Evolutionary conservation across 2,329 filamentous ascomycete genomes (phyloP).

Genomic region (Colletotrichum viniferum): DNA sequence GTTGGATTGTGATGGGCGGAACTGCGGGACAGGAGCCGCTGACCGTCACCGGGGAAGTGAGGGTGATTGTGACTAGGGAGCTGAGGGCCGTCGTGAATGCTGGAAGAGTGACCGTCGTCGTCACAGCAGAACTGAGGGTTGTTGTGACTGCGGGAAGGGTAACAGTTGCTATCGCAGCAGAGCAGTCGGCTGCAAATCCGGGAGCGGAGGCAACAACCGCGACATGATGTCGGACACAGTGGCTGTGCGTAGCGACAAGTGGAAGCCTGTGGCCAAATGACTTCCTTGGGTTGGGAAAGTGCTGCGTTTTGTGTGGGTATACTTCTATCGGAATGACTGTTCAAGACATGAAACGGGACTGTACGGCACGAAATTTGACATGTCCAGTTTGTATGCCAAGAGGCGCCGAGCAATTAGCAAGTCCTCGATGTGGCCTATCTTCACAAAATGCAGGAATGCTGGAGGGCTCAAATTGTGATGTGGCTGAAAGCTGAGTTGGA

Average conservation of each 20-base stretch:
- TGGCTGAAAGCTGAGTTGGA: not conserved
- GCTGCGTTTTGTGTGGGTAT: not conserved
- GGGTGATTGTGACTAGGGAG: not conserved
- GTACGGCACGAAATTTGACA: not conserved
- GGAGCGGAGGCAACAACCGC: not conserved
- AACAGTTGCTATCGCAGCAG: not conserved
- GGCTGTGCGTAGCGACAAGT: not conserved
- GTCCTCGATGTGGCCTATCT: not conserved
- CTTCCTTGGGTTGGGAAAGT: not conserved
- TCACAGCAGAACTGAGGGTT: not conserved
- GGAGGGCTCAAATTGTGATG: not conserved
- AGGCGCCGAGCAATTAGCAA: not conserved
- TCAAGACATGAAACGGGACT: not conserved
- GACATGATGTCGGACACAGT: not conserved
- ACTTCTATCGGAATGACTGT: not conserved
- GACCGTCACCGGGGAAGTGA: not conserved
- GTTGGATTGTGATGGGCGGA: not conserved
- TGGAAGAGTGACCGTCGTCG: not conserved
- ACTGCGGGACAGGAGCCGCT: not conserved
- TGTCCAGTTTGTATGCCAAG: not conserved
- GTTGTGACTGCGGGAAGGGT: not conserved
- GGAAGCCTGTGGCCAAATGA: not conserved
- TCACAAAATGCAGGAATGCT: not conserved
- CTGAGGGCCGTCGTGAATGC: not conserved
- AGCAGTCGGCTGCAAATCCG: not conserved